Evolutionary conservation across 83 land plant species (phyloP).

Genomic region (Picea abies): DNA sequence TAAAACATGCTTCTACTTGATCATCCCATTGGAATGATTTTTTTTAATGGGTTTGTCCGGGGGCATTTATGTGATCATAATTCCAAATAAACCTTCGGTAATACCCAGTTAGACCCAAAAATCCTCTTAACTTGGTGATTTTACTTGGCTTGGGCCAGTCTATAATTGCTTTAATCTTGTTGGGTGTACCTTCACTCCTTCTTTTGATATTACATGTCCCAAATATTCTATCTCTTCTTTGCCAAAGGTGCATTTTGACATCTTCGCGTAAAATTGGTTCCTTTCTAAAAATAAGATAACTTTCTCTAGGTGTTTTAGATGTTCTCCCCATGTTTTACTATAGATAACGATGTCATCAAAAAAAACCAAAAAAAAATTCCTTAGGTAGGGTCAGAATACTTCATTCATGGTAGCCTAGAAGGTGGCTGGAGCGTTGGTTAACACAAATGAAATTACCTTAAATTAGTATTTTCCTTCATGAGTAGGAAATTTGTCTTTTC

Average conservation of each 20-base stretch:
- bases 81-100: background rate
- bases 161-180: background rate
- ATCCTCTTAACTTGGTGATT: too few species aligned
- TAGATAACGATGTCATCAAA: background rate
- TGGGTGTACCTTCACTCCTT: background rate
- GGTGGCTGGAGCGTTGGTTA: background rate
- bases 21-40: background rate
- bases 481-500: too few species aligned
- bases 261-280: background rate
- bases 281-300: background rate
- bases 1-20: background rate
- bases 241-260: background rate
- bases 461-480: too few species aligned
- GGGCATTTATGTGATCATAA: too few species aligned
- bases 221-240: background rate
- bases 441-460: background rate
- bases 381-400: background rate
- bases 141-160: background rate
- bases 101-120: background rate
- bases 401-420: background rate
- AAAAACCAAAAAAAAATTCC: background rate
- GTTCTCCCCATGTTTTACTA: background rate
- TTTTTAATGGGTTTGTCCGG: too few species aligned
- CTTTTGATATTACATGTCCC: background rate
- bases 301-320: background rate